phyloP scores from a whole-genome alignment of 2,329 filamentous ascomycete species.

The Botrytis hyacinthi region DNA sequence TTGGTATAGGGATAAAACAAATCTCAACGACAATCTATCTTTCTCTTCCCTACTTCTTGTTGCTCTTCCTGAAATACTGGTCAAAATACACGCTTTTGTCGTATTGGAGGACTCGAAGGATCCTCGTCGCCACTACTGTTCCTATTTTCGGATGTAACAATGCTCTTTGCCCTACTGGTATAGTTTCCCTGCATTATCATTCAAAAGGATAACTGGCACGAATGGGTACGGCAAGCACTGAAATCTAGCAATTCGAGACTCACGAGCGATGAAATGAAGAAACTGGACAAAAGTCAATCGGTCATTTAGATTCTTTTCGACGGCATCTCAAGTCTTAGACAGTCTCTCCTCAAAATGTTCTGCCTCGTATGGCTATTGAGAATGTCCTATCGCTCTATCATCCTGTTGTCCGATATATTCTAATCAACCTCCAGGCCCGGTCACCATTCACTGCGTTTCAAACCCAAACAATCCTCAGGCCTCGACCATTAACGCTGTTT shows the following conservation, averaged over 20 bases:
- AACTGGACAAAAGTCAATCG: neutral
- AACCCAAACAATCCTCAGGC: neutral
- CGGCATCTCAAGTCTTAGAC: neutral
- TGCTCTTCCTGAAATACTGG: neutral
- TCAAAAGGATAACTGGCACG: no score
- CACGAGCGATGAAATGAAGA: neutral
- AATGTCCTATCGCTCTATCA: neutral
- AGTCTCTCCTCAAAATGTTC: neutral
- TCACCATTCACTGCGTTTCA: neutral
- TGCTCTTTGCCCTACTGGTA: neutral
- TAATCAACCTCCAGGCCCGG: neutral
- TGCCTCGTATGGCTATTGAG: neutral
- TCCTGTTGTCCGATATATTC: neutral
- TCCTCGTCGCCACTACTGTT: neutral
- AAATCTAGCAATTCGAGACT: neutral
- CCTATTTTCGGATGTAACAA: neutral
- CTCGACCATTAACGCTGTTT: neutral
- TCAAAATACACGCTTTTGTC: neutral
- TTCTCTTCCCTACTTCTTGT: neutral
- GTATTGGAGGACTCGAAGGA: neutral
- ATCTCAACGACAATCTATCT: neutral
- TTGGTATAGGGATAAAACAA: neutral
- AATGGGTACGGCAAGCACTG: neutral
- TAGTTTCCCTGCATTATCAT: no score
- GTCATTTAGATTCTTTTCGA: neutral